Conservation (phyloP, 345 rosid species). For the Anastatica hierochuntica region DNA sequence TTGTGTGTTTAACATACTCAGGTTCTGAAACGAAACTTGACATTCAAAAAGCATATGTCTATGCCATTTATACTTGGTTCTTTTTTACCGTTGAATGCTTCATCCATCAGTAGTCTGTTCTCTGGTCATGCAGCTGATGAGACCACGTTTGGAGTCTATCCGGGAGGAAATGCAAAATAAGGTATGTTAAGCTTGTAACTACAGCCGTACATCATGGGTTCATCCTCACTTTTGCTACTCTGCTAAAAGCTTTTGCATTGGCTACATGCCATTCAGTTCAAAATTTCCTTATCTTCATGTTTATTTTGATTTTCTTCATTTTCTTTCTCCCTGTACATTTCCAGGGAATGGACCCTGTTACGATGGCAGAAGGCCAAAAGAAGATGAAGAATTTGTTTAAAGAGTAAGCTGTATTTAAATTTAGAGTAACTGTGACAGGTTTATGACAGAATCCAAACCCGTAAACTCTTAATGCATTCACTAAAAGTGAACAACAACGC, state of each 20-base stretch:
- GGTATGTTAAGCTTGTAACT: slow-evolving; percentile 27
- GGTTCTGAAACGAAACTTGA: too few relatives aligned
- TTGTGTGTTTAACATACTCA: too few relatives aligned
- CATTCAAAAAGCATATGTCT: too few relatives aligned
- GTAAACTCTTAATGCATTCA: too few relatives aligned
- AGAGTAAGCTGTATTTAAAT: slow-evolving; percentile 80
- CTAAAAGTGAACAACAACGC: too few relatives aligned
- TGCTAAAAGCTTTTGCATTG: too few relatives aligned
- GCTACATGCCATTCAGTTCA: too few relatives aligned
- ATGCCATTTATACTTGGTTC: not conserved
- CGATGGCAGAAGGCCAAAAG: slow-evolving; percentile 48
- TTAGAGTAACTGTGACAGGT: too few relatives aligned
- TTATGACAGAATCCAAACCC: too few relatives aligned
- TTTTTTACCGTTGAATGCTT: not conserved
- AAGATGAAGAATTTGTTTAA: slow-evolving; percentile 56
- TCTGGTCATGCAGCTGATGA: slow-evolving; percentile 51
- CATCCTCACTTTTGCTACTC: too few relatives aligned
- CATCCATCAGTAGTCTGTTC: slow-evolving; percentile 11
- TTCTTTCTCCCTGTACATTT: not conserved
- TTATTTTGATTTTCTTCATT: not conserved
- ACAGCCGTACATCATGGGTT: slow-evolving; percentile 2
- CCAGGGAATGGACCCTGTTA: slow-evolving; percentile 44
- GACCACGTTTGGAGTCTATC: slow-evolving; percentile 57
- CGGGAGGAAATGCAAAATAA: slow-evolving; percentile 41
- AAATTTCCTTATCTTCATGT: not conserved